A percentile compares a stretch with the other conserved stretches of the same genome.
phyloP scores from a whole-genome alignment of 306 rosid species.

The Fragaria nilgerrensis region DNA sequence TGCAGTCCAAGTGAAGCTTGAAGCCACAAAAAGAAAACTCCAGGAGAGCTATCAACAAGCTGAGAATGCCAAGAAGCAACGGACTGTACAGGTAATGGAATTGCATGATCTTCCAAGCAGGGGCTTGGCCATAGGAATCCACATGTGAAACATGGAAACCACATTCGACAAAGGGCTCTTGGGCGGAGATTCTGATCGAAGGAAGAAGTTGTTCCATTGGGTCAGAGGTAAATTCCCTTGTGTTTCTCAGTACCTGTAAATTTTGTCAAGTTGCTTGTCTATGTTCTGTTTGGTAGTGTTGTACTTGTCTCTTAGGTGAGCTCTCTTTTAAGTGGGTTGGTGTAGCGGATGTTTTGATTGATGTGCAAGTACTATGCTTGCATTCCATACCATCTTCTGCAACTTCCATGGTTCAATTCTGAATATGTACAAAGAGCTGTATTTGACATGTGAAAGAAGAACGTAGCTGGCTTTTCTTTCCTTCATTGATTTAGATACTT shows the following conservation, averaged over 20 bases:
- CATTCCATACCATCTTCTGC: conserved; percentile 8
- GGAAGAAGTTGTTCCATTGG: conserved; percentile 4
- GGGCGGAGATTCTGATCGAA: conserved; percentile 39
- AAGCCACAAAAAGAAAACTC: conserved; percentile 94
- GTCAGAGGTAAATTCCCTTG: conserved; percentile 9
- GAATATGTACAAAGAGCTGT: not conserved
- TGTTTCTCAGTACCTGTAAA: not conserved
- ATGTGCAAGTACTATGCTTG: not conserved
- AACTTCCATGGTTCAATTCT: conserved; percentile 1
- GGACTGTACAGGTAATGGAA: conserved; percentile 94
- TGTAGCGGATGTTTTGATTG: not conserved
- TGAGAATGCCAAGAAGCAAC: conserved; percentile 85
- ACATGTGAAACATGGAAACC: conserved; percentile 54
- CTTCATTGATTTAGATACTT: not conserved
- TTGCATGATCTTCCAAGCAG: conserved; percentile 80
- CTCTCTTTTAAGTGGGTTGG: not conserved
- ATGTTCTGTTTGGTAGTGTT: not conserved
- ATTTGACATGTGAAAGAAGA: not conserved
- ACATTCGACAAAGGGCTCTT: conserved; percentile 54
- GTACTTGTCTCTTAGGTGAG: not conserved
- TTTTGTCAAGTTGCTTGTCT: not conserved
- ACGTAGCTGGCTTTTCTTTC: not conserved
- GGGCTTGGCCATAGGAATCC: conserved; percentile 49
- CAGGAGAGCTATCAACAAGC: conserved; percentile 94
- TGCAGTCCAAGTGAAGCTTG: conserved; percentile 67